Percentiles rank a stretch among this genome's conserved stretches.
These are phyloP conservation scores for Fistulinella prunicolor DNA, from an alignment of 768 basidiomycete species.

Conservation along the genomic window DNA sequence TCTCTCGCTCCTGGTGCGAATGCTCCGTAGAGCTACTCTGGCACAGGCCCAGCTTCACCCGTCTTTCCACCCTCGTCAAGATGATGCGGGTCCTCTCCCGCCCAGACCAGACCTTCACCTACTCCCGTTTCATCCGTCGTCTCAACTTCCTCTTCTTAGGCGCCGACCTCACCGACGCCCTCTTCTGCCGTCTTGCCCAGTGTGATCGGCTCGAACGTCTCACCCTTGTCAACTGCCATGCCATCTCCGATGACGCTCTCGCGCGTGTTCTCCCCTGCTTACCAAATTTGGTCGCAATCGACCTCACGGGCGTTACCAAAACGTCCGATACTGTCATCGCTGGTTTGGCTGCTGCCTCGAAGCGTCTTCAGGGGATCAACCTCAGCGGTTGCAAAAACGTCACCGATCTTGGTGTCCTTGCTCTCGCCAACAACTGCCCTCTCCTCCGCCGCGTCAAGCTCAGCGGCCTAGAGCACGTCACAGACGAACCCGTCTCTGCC, in stretches of 20 bases:
- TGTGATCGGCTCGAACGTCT: constrained; percentile 87
- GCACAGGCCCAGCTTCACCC: constrained; percentile 82
- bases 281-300: constrained; percentile 80
- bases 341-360: constrained; percentile 66
- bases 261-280: constrained; percentile 63
- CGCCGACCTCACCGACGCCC: constrained; percentile 65
- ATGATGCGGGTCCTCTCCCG: constrained; percentile 70
- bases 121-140: constrained; percentile 83
- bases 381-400: constrained; percentile 79
- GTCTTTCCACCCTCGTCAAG: constrained; percentile 66
- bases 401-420: constrained; percentile 72
- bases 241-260: constrained; percentile 64
- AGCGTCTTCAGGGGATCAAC: constrained; percentile 88
- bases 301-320: constrained; percentile 69
- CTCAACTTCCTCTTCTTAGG: constrained; percentile 83
- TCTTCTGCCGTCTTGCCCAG: constrained; percentile 64
- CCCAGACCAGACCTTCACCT: constrained; percentile 76
- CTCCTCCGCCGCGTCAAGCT: constrained; percentile 89
- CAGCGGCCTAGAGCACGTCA: constrained; percentile 69
- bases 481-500: constrained; percentile 71
- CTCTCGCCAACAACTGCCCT: constrained; percentile 71
- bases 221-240: constrained; percentile 76
- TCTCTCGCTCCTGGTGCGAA: constrained; percentile 92
- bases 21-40: constrained; percentile 94
- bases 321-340: constrained; percentile 71